These are phyloP conservation scores for Torrubiella hemipterigena DNA, from an alignment of 2,329 filamentous ascomycete species.

Conservation along the genomic window DNA sequence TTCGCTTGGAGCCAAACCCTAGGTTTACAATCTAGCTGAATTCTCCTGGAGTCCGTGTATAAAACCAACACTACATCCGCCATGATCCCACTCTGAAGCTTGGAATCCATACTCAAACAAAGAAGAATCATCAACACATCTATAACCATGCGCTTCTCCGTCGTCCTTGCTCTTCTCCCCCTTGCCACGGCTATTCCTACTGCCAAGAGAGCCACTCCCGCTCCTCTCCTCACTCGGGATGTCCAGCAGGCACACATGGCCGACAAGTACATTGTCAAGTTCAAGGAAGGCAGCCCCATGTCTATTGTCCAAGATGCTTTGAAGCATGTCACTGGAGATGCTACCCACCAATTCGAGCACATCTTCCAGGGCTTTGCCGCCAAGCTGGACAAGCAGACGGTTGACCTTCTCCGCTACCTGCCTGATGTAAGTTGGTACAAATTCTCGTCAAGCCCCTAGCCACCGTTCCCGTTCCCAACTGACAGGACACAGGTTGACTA, in stretches of 20 bases:
- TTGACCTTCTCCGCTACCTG: conserved; percentile 3
- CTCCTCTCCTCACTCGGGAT: conserved; percentile 1
- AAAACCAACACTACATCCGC: no score
- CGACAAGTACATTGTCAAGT: conserved; percentile 6
- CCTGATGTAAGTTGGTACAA: conserved; percentile 1
- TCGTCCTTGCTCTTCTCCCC: background rate
- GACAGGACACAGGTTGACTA: conserved; percentile 1
- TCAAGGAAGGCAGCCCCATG: conserved; percentile 1
- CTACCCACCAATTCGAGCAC: conserved; percentile 2
- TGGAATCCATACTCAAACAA: no score
- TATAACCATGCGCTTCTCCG: background rate
- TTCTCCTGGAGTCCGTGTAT: no score
- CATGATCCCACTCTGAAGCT: no score
- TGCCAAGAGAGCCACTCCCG: background rate
- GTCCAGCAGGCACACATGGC: conserved; percentile 1
- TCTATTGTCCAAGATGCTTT: conserved; percentile 1
- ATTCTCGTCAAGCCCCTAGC: background rate
- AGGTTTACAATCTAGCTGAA: no score
- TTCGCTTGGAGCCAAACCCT: no score
- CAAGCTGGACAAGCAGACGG: background rate
- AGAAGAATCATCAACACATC: no score
- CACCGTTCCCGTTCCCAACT: background rate
- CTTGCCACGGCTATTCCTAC: background rate
- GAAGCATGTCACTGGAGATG: background rate
- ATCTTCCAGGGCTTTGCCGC: conserved; percentile 3